Conservation (phyloP, 768 basidiomycete species). For the Termitomyces sp. region DNA sequence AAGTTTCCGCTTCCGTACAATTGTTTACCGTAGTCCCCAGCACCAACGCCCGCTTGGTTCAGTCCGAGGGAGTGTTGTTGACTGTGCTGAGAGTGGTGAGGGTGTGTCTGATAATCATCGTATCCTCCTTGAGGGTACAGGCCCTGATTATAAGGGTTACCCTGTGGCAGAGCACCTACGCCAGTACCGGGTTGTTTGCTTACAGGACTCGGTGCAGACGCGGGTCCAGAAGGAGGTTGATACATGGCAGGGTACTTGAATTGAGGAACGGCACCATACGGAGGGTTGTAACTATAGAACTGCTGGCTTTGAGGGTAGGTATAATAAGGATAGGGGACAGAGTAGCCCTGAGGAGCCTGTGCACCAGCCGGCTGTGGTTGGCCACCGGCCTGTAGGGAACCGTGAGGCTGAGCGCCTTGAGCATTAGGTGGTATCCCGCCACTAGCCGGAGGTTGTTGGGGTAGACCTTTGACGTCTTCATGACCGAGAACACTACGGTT, state of each 20-base stretch:
- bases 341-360: constrained; percentile 60
- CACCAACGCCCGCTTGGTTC: constrained; percentile 33
- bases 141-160: constrained; percentile 57
- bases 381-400: constrained; percentile 39
- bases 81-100: constrained; percentile 43
- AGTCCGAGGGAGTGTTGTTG: constrained; percentile 44
- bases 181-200: constrained; percentile 60
- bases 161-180: constrained; percentile 38
- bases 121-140: constrained; percentile 56
- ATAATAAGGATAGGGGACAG: constrained; percentile 55
- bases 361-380: constrained; percentile 57
- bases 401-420: constrained; percentile 53
- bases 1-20: constrained; percentile 42
- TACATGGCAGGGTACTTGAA: constrained; percentile 79
- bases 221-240: constrained; percentile 65
- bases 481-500: constrained; percentile 62
- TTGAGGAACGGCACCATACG: constrained; percentile 50
- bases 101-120: constrained; percentile 47
- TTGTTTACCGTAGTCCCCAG: constrained; percentile 39
- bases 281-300: constrained; percentile 61
- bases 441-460: constrained; percentile 45
- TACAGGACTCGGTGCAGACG: constrained; percentile 57
- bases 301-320: constrained; percentile 75
- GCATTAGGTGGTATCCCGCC: constrained; percentile 44
- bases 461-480: constrained; percentile 71